Conservation (phyloP, 139 green algal species). For the Eudorina sp. region DNA sequence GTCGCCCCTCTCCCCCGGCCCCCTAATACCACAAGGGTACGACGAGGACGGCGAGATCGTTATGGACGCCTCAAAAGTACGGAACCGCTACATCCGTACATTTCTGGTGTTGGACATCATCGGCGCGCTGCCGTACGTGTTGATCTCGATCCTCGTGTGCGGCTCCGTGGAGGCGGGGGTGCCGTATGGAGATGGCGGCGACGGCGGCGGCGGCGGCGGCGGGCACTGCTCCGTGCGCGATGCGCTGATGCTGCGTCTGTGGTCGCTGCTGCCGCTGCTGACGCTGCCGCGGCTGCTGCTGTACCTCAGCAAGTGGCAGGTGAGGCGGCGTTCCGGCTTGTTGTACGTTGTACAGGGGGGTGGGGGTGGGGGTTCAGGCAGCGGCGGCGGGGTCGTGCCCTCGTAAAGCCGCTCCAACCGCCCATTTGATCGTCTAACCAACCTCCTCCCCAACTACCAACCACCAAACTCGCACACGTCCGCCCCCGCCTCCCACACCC, state of each 20-base stretch:
- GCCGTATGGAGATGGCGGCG: neutral
- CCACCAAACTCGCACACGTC: no score
- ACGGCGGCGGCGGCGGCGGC: neutral
- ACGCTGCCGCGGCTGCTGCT: slow-evolving; percentile 36
- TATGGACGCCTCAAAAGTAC: slow-evolving; percentile 38
- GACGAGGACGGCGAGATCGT: slow-evolving; percentile 54
- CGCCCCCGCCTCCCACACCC: no score
- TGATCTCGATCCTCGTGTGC: slow-evolving; percentile 26
- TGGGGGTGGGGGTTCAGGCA: neutral
- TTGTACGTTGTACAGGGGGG: neutral
- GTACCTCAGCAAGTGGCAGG: slow-evolving; percentile 56
- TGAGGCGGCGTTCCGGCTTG: neutral
- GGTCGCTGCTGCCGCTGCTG: slow-evolving; percentile 14
- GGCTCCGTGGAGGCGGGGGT: neutral
- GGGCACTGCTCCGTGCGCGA: neutral
- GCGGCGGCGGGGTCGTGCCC: no score
- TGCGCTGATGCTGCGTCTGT: slow-evolving; percentile 26
- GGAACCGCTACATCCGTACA: slow-evolving; percentile 24
- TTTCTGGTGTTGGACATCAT: slow-evolving; percentile 52
- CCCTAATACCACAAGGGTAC: slow-evolving; percentile 24
- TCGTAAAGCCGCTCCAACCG: no score
- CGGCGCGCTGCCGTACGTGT: slow-evolving; percentile 48
- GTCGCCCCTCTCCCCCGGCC: no score
- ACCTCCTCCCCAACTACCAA: no score
- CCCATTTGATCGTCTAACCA: no score